Evolutionary conservation across 2,329 filamentous ascomycete species (phyloP).

Genomic region (Fusarium sp.): DNA sequence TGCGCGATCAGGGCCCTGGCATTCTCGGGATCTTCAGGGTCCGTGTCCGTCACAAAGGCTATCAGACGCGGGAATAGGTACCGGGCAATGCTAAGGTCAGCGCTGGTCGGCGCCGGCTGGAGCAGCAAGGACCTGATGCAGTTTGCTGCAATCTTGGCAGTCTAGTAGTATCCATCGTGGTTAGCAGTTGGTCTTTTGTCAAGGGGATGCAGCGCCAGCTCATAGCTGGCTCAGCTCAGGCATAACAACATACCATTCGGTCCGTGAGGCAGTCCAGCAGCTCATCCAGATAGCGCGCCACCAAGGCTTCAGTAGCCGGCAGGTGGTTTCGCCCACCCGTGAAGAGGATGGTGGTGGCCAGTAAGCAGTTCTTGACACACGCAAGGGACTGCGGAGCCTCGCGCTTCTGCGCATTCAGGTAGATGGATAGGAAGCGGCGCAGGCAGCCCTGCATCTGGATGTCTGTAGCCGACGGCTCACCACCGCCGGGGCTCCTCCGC

Average conservation of each 20-base stretch:
- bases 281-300: conserved; percentile 81
- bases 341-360: conserved; percentile 89
- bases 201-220: background rate
- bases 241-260: conserved; percentile 71
- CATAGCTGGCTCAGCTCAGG: background rate
- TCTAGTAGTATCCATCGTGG: conserved; percentile 58
- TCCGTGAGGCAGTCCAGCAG: conserved; percentile 85
- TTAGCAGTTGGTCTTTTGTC: conserved; percentile 9
- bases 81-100: conserved; percentile 79
- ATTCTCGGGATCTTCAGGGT: conserved; percentile 82
- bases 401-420: conserved; percentile 79
- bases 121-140: conserved; percentile 89
- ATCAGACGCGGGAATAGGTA: conserved; percentile 82
- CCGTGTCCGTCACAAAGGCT: conserved; percentile 76
- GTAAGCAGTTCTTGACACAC: conserved; percentile 92
- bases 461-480: conserved; percentile 64
- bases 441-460: conserved; percentile 85
- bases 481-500: conserved; percentile 50
- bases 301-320: conserved; percentile 78
- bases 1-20: conserved; percentile 78
- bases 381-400: conserved; percentile 80
- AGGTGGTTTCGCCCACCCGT: conserved; percentile 82
- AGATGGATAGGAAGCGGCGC: conserved; percentile 83
- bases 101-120: conserved; percentile 68
- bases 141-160: conserved; percentile 88